These are phyloP conservation scores for Tylopilus felleus DNA, from an alignment of 768 basidiomycete species.

Conservation along the genomic window DNA sequence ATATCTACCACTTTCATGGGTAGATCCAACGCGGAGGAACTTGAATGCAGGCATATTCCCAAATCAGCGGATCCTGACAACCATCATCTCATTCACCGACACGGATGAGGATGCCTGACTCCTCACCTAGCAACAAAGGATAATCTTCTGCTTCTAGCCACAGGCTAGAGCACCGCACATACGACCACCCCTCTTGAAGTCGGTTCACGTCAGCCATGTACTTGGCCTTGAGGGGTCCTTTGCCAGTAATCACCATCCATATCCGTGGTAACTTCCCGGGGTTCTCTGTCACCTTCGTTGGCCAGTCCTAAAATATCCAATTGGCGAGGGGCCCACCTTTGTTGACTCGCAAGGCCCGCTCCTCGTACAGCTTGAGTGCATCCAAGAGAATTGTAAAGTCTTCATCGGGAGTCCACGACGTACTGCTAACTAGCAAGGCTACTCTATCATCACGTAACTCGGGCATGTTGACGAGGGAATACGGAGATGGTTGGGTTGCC, in stretches of 20 bases:
- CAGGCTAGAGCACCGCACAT: constrained; percentile 73
- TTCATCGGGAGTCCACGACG: constrained; percentile 97
- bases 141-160: constrained; percentile 94
- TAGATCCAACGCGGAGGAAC: constrained; percentile 85
- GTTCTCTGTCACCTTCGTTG: constrained; percentile 9
- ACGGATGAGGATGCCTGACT: not conserved
- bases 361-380: constrained; percentile 71
- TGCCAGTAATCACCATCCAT: constrained; percentile 85
- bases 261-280: constrained; percentile 60
- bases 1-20: constrained; percentile 99
- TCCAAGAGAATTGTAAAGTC: constrained; percentile 83
- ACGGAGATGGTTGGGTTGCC: constrained; percentile 21
- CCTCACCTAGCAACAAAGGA: constrained; percentile 74
- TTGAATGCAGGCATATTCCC: constrained; percentile 87
- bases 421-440: constrained; percentile 85
- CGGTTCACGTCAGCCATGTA: constrained; percentile 71
- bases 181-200: constrained; percentile 64
- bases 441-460: constrained; percentile 68
- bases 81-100: not conserved
- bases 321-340: constrained; percentile 4
- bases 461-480: constrained; percentile 36
- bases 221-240: constrained; percentile 68
- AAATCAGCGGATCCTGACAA: constrained; percentile 80
- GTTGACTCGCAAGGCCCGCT: constrained; percentile 41
- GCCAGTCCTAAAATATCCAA: not conserved